phyloP scores from a whole-genome alignment of 2,329 filamentous ascomycete genomes.

The Beauveria medogensis region DNA sequence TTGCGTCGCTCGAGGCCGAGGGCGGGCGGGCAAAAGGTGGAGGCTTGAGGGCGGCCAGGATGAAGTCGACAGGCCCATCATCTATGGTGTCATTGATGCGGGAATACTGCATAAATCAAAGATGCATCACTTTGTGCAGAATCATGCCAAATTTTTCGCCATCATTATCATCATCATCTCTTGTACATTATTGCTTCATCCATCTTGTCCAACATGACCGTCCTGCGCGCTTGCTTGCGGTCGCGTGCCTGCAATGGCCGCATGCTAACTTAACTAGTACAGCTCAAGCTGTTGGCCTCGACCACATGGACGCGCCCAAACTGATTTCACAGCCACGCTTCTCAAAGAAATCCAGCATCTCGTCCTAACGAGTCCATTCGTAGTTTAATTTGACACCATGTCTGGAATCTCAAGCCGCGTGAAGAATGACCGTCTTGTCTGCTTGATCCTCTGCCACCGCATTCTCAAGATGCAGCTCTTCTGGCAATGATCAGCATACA shows the following conservation, averaged over 20 bases:
- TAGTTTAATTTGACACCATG: no score
- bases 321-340: no score
- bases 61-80: conserved; percentile 1
- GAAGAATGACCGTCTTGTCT: background rate
- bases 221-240: background rate
- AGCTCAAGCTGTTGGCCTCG: no score
- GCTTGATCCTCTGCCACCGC: background rate
- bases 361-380: no score
- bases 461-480: background rate
- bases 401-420: background rate
- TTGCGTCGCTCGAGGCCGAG: background rate
- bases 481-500: background rate
- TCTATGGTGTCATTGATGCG: conserved; percentile 1
- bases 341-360: no score
- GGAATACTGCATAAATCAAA: background rate
- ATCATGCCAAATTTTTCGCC: background rate
- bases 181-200: background rate
- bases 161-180: no score
- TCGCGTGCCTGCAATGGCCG: no score
- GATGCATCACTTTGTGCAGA: background rate
- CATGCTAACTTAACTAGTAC: no score
- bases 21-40: background rate
- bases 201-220: background rate
- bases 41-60: background rate
- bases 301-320: no score